Evolutionary conservation across 257 asterid genomes (phyloP), one percentile per base, ranked within the genome.

Genomic region (Agastache rugosa): DNA sequence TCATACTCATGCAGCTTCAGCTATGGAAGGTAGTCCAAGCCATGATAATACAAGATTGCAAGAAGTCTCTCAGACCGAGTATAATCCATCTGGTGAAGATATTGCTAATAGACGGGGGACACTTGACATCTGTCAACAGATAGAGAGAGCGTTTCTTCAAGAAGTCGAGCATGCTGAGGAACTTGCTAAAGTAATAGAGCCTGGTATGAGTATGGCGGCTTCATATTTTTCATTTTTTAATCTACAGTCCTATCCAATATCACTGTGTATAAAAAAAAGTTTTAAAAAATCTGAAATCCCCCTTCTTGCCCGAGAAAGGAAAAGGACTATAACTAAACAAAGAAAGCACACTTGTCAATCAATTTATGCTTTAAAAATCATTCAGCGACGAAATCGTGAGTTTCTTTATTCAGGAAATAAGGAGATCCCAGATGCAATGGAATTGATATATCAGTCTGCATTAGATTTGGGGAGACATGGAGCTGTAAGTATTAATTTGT

Each of bases 401-500:
- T 76, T 71, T 71, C 17, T 54, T 75, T 48, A 72, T 77, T 75
- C 89, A 93, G 98, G 93, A 79, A 86, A 81, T 68, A 69, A 48
- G 71, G 93, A 91, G 84, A 87, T 93, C 90, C 98, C 97, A 53
- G 97, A 93, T 83, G 98, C 97, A 55, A 89, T 93, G 95, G 98
- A 93, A 74, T 71, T 86, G 67, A 84, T 93, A 78, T 93, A 86
- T 80, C 97, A 91, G 75, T 82, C 87, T 81, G 97, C 98, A 56
- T 87, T 93, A 70, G 90, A 81, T 75, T 69, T 81, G 74, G 98
- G 98, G 35, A 86, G 77, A 76, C 85, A 72, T 42, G 98, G 93
- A 34, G 98, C 95, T 25, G 98, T 93, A 82, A 93, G 95, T 85
- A 78, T 72, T 75, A 63, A 34, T 67, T 50, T 10, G 50, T 64